Evolutionary conservation across 176 grass and related monocot species (phyloP), one percentile per base, ranked within the genome.

Genomic region (Oryza coarctata): DNA sequence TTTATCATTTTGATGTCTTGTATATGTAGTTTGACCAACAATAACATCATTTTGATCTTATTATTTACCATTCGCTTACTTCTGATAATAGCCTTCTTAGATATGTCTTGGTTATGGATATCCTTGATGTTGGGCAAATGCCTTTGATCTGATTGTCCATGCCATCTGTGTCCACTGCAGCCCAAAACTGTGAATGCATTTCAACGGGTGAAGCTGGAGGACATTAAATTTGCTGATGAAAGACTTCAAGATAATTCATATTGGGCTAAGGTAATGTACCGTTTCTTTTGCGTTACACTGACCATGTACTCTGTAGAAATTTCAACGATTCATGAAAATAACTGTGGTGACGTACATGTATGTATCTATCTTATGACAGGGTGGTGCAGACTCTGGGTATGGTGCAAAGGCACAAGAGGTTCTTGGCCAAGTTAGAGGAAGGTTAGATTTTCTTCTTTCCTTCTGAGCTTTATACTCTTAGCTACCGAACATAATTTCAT

Each of bases 391-490:
- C 11, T 80, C 35, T 78, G 93, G 96, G 68, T 99, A 95, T 4
- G 93, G 96, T 57, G 96, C 96, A 7, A 99, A 99, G 84, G 93
- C 96, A 63, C 93, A 95, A 79, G 91, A 93, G 87, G 26, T 99
- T 80, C 96, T 95, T 88, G 93, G 93, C 20, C 96, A 95, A 94
- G 96, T 99, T 62, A 93, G 80, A 82, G 96, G 93, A 95, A 95
- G 89, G 96, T 99, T 41, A 9, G 86, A 76, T 39, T 11, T 18
- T 55, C 38, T 25, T 26, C 5, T 32, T 72, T 26, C 67, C n/a
- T 72, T 82, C 0, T 12, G 3, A 5, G 15, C 78, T 74, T 13
- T 3, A 28, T 66, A 47, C 47, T 29, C 72, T 26, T 29, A 3
- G 5, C 40, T 71, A 23, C n/a, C 58, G 55, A 63, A 88, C 32